Conservation (phyloP, 345 rosid genomes). For the Dipteronia sinensis region DNA sequence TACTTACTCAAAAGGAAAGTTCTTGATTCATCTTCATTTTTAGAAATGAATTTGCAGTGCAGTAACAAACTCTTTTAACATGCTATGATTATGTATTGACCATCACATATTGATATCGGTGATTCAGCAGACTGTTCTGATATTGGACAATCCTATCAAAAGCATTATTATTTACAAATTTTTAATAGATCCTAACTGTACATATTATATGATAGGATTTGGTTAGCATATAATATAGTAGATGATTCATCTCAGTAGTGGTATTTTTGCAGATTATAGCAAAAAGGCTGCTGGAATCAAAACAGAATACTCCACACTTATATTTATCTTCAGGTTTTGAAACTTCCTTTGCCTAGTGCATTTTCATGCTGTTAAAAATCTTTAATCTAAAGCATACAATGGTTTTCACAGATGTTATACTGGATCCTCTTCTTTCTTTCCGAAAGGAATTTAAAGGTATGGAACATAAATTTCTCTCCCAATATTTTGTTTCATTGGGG, state of each 20-base stretch:
- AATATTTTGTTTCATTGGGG: constrained; percentile 14
- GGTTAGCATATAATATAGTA: no score
- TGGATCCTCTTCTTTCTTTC: constrained; percentile 95
- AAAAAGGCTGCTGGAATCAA: constrained; percentile 90
- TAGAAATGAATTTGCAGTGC: neutral
- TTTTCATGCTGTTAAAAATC: constrained; percentile 21
- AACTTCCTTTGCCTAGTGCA: constrained; percentile 11
- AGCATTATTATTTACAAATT: neutral
- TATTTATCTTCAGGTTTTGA: constrained; percentile 80
- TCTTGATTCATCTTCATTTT: no score
- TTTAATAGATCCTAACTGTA: neutral
- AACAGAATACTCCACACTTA: constrained; percentile 86
- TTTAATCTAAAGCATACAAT: constrained; percentile 25
- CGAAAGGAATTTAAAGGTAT: constrained; percentile 92
- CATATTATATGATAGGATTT: neutral
- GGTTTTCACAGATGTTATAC: constrained; percentile 70
- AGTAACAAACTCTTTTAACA: neutral
- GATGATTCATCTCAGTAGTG: neutral
- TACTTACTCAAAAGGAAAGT: no score
- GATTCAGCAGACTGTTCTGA: neutral
- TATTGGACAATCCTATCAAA: neutral
- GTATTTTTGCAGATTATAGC: constrained; percentile 72
- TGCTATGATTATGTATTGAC: neutral
- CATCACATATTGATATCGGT: neutral
- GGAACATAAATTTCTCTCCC: constrained; percentile 8